phyloP scores from a whole-genome alignment of 1,284 basidiomycete species.

The Ganoderma meredithae region DNA sequence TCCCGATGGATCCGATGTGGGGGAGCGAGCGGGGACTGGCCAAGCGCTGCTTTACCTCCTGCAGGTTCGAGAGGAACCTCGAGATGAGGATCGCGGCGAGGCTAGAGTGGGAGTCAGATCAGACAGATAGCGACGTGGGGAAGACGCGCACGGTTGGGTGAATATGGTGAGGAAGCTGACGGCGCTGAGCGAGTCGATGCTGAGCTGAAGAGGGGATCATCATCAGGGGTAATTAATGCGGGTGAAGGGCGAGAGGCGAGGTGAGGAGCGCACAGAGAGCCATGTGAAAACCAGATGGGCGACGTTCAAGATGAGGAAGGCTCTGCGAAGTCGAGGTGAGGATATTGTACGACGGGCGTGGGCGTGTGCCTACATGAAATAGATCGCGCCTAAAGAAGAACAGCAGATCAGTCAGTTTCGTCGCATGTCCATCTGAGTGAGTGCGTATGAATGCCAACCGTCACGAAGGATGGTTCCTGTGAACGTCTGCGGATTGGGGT shows the following conservation, averaged over 20 bases:
- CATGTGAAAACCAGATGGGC: background rate
- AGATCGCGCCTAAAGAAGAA: background rate
- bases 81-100: slow-evolving; percentile 1
- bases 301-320: background rate
- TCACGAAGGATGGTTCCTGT: background rate
- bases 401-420: background rate
- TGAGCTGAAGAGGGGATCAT: background rate
- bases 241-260: background rate
- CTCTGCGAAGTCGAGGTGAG: background rate
- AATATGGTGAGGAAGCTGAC: background rate
- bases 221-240: background rate
- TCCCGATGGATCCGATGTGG: background rate
- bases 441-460: background rate
- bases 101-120: background rate
- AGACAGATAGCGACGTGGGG: background rate
- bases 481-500: background rate
- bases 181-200: background rate
- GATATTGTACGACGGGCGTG: background rate
- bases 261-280: background rate
- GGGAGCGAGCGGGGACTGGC: background rate
- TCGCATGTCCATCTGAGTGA: background rate
- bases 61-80: slow-evolving; percentile 1
- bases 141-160: background rate
- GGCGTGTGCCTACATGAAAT: background rate
- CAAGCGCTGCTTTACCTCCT: background rate